phyloP scores from a whole-genome alignment of 495 filamentous ascomycete genomes.

The Talaromyces ruber region DNA sequence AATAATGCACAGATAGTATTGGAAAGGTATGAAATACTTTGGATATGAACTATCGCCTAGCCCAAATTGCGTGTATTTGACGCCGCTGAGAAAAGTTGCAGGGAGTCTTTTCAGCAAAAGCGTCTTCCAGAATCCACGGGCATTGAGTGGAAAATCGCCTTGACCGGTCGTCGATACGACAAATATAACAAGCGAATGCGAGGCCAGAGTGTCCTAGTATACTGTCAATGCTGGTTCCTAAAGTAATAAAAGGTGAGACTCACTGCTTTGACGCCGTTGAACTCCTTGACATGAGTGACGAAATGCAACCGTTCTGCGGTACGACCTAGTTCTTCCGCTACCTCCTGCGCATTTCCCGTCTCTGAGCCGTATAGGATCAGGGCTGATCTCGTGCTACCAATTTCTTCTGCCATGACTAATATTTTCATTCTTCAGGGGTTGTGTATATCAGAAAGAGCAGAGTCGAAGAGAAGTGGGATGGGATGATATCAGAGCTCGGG shows the following conservation, averaged over 20 bases:
- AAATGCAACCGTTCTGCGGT: constrained; percentile 70
- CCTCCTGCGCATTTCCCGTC: constrained; percentile 85
- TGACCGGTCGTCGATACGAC: constrained; percentile 90
- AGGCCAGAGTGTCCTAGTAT: constrained; percentile 32
- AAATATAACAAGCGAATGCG: constrained; percentile 61
- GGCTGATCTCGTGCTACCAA: constrained; percentile 39
- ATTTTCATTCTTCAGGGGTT: not conserved
- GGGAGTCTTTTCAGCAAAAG: constrained; percentile 72
- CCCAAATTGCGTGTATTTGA: constrained; percentile 79
- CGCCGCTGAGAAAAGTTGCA: constrained; percentile 52
- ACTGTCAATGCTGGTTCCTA: constrained; percentile 1
- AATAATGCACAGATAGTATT: not conserved
- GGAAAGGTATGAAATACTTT: constrained; percentile 43
- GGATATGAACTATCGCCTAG: constrained; percentile 91
- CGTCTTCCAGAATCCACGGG: constrained; percentile 72
- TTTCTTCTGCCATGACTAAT: constrained; percentile 1
- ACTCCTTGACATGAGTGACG: constrained; percentile 58
- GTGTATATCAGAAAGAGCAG: not conserved
- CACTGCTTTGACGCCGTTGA: constrained; percentile 71
- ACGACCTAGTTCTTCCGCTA: constrained; percentile 73
- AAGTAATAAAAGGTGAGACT: not conserved
- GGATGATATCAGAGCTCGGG: not conserved
- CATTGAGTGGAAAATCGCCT: constrained; percentile 81
- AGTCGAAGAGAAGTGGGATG: not conserved
- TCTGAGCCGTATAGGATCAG: constrained; percentile 90